phyloP scores from a whole-genome alignment of 768 basidiomycete species.

The Lactifluus hygrophoroides region DNA sequence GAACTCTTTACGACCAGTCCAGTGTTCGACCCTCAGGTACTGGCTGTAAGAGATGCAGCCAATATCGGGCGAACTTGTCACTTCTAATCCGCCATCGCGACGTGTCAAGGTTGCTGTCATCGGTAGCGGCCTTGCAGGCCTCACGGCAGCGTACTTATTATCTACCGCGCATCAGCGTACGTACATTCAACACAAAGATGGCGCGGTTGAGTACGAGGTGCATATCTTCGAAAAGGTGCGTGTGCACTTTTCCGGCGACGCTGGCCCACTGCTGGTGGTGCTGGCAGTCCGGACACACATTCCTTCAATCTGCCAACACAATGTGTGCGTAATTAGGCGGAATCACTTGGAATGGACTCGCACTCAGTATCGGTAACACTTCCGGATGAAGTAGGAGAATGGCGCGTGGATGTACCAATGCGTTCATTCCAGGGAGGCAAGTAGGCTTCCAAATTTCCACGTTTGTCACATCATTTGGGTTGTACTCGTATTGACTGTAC shows the following conservation, averaged over 20 bases:
- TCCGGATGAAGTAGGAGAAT: slow-evolving; percentile 31
- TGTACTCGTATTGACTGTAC: background rate
- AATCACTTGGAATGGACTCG: slow-evolving; percentile 60
- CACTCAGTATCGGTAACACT: slow-evolving; percentile 43
- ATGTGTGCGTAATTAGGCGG: slow-evolving; percentile 31
- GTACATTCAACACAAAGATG: slow-evolving; percentile 4
- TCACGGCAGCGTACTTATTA: slow-evolving; percentile 59
- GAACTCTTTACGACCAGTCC: too few relatives aligned
- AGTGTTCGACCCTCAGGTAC: too few relatives aligned
- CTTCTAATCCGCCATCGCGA: background rate
- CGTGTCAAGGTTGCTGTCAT: slow-evolving; percentile 55
- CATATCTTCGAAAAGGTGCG: slow-evolving; percentile 70
- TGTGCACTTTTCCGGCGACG: background rate
- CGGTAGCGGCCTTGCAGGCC: slow-evolving; percentile 65
- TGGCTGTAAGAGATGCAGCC: background rate
- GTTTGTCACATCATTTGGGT: background rate
- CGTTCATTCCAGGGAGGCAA: slow-evolving; percentile 70
- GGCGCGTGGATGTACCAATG: slow-evolving; percentile 74
- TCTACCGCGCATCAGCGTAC: slow-evolving; percentile 23
- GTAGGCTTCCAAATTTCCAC: slow-evolving; percentile 15
- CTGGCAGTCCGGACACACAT: background rate
- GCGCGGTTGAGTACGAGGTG: slow-evolving; percentile 48
- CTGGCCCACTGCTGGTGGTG: background rate
- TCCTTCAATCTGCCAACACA: background rate
- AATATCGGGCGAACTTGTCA: background rate